Base-by-base conservation (phyloP, 768 basidiomycete genomes). In the Amanita fuliginea region DNA sequence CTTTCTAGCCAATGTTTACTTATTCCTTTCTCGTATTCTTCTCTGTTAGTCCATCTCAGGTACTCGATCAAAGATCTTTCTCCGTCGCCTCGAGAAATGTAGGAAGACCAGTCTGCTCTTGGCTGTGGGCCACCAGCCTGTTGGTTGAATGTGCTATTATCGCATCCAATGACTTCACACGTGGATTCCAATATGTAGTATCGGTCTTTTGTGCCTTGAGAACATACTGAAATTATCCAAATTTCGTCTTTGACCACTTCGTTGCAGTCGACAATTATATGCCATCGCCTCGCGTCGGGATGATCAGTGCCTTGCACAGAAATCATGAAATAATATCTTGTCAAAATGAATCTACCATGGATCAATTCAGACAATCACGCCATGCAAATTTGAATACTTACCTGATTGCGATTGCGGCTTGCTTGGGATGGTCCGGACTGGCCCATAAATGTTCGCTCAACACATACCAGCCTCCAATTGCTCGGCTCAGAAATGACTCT, bases 161-260 rank as follows among this genome's bases (percentile, higher is more conserved):
- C 56, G 28, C 61, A 65, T 0, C 83, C 84, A 47, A 86, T 72
- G 28, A 82, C 79, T 57, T 89, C 86, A 57, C 86, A 86, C 0
- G 86, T 89, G 18, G 74, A 59, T 52, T 84, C 83, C 1, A 90
- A 63, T 22, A 86, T 78, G 57, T 80, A 78, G 54, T 76, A 72
- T 8, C 57, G 60, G 50, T 73, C 65, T 18, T 53, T 59, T 10
- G 55, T 51, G 1, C 51, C 35, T 0, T 43, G 41, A 7, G 60
- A 59, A 34, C 49, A 57, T 9, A 72, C 56, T 16, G 67, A 65
- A 34, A 88, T 60, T 16, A 60, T 64, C 85, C 86, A 88, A 16
- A 87, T 66, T 51, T 86, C 80, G 13, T 65, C 69, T 21, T 63
- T 49, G 22, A 81, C 67, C 33, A 84, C 58, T 56, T 82, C 74